A percentile compares a stretch with the other conserved stretches of the same genome.
These are phyloP conservation scores for Botrytis medusae DNA, from an alignment of 2,329 filamentous ascomycete genomes.

Conservation along the genomic window DNA sequence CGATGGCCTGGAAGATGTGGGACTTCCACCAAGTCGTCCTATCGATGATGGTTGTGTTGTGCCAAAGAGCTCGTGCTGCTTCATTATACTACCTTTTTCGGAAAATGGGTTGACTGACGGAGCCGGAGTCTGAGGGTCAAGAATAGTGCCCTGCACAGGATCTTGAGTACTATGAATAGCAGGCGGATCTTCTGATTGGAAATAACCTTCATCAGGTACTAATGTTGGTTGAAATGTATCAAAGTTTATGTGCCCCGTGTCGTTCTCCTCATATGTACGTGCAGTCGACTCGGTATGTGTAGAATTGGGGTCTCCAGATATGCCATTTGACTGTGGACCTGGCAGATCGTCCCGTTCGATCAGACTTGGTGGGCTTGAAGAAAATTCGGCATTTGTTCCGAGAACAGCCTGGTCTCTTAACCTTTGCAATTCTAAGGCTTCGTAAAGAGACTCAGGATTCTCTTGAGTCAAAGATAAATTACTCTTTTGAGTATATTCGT, in stretches of 20 bases:
- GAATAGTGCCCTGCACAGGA: constrained; percentile 4
- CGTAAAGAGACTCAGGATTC: constrained; percentile 35
- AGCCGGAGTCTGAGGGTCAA: constrained; percentile 37
- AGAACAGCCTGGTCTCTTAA: constrained; percentile 16
- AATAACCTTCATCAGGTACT: constrained; percentile 17
- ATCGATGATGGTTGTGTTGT: constrained; percentile 39
- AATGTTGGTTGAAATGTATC: constrained; percentile 18
- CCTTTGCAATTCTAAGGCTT: constrained; percentile 27
- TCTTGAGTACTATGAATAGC: background rate
- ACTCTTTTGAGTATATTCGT: constrained; percentile 31
- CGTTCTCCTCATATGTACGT: constrained; percentile 35
- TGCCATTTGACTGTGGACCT: background rate
- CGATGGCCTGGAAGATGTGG: constrained; percentile 37
- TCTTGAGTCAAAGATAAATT: constrained; percentile 37
- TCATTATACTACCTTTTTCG: constrained; percentile 37
- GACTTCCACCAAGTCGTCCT: constrained; percentile 30
- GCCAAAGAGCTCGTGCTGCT: constrained; percentile 35
- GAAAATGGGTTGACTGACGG: constrained; percentile 37
- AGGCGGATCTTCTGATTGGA: constrained; percentile 31
- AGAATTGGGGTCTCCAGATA: constrained; percentile 22
- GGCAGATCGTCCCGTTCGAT: background rate
- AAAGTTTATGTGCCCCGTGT: constrained; percentile 35
- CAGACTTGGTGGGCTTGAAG: background rate
- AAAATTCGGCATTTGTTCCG: constrained; percentile 6
- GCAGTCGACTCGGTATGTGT: constrained; percentile 33